Conservation (phyloP, 768 basidiomycete genomes). For the Gautieria morchelliformis region DNA sequence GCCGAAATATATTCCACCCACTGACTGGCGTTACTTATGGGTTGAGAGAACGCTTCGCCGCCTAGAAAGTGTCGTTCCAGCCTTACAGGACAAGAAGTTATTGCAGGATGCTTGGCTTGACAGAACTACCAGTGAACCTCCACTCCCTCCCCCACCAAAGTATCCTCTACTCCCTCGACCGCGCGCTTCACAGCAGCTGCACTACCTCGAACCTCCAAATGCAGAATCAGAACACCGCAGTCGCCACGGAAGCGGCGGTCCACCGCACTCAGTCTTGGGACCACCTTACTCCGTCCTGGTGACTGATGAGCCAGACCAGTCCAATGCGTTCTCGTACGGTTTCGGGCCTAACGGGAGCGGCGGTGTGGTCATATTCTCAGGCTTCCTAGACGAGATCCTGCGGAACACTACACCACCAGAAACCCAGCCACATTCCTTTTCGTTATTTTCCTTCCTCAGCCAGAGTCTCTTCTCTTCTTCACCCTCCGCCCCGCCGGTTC, state of each 20-base stretch:
- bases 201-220: slow-evolving; percentile 37
- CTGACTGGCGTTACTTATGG: slow-evolving; percentile 90
- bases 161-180: slow-evolving; percentile 81
- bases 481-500: slow-evolving; percentile 34
- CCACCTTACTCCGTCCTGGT: slow-evolving; percentile 86
- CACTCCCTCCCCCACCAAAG: slow-evolving; percentile 72
- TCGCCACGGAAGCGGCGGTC: slow-evolving; percentile 22
- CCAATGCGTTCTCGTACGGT: slow-evolving; percentile 93
- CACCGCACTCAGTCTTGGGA: slow-evolving; percentile 49
- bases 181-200: slow-evolving; percentile 63
- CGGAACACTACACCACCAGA: slow-evolving; percentile 28
- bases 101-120: slow-evolving; percentile 47
- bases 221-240: slow-evolving; percentile 33
- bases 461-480: slow-evolving; percentile 13
- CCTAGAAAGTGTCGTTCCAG: slow-evolving; percentile 67
- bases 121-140: slow-evolving; percentile 37
- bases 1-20: slow-evolving; percentile 52
- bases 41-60: slow-evolving; percentile 67
- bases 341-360: slow-evolving; percentile 88
- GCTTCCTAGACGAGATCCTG: slow-evolving; percentile 84
- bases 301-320: slow-evolving; percentile 73
- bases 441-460: background rate
- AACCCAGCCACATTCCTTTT: background rate
- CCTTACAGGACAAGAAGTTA: slow-evolving; percentile 51
- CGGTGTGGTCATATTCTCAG: slow-evolving; percentile 90